Base-by-base conservation (phyloP, 345 rosid species). In the Pistacia integerrima region DNA sequence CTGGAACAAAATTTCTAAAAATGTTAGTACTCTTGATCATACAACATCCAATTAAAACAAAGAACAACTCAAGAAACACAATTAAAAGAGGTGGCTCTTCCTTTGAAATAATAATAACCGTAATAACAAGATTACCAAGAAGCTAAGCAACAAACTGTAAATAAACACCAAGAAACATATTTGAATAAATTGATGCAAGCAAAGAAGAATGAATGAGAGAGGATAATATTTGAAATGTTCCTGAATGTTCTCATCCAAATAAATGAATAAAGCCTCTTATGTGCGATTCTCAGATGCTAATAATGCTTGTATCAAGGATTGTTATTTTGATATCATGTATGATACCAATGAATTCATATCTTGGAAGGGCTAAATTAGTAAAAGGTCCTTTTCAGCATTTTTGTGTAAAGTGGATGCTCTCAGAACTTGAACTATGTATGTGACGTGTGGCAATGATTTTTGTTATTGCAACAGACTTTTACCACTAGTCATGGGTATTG, bases 1-100 rank as follows among this genome's bases (percentile, higher is more conserved):
- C 98, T 96, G 83, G 67, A 69, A 81, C 10, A 79, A 70, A 76
- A 74, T 60, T 67, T 77, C 65, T 44, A 38, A 35, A 74, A 49
- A 54, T 64, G 58, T 62, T 73, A 60, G 20, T 28, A 33, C 71
- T 16, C 33, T 11, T 59, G 54, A 22, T 59, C 16, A 67, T 62
- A 57, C 36, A 74, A 66, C 20, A 78, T 63, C 57, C 56, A 66
- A 74, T 14, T 71, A 38, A 16, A 66, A 49, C 20, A 67, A 74
- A 74, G 13, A 55, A 30, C 14, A 67, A 22, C 16, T n/a, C n/a
- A 25, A n/a, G 25, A 33, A 67, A 64, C 12, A 22, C 74, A 70
- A 14, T 59, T 4, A 17, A 72, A 59, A 49, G 36, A 38, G 61
- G 6, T 12, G 52, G 35, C 51, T 55, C 25, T 17, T 10, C 7